A percentile compares a stretch with the other conserved stretches of the same genome.
Evolutionary conservation across 2,329 filamentous ascomycete species (phyloP).

Genomic region (Calonectria crousiana): DNA sequence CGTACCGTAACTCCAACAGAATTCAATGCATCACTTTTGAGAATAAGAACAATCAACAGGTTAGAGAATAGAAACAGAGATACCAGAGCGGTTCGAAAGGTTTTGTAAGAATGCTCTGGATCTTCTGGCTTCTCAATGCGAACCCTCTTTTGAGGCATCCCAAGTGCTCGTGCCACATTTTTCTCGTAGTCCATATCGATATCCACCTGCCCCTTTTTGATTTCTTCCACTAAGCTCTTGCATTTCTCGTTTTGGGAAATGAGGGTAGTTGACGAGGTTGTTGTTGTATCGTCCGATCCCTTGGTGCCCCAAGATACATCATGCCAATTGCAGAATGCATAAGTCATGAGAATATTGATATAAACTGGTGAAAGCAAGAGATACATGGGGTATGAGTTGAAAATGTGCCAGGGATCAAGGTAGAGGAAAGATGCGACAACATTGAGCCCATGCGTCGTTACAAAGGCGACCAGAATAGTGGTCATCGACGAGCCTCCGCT

Average conservation of each 20-base stretch:
- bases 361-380: slow-evolving; percentile 93
- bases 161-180: slow-evolving; percentile 91
- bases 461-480: slow-evolving; percentile 91
- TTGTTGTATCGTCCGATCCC: slow-evolving; percentile 93
- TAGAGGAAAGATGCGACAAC: slow-evolving; percentile 96
- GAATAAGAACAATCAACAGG: slow-evolving; percentile 82
- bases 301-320: slow-evolving; percentile 99
- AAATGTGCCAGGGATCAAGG: slow-evolving; percentile 99
- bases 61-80: slow-evolving; percentile 96
- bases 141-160: slow-evolving; percentile 79
- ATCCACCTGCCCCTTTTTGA: slow-evolving; percentile 94
- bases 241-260: slow-evolving; percentile 85
- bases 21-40: slow-evolving; percentile 88
- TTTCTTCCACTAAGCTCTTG: slow-evolving; percentile 91
- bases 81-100: slow-evolving; percentile 94
- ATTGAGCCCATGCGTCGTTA: slow-evolving; percentile 95
- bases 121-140: slow-evolving; percentile 82
- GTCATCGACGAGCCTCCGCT: slow-evolving; percentile 70
- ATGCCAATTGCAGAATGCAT: slow-evolving; percentile 99
- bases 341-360: slow-evolving; percentile 90
- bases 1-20: slow-evolving; percentile 78
- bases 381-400: slow-evolving; percentile 94
- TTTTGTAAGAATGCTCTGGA: slow-evolving; percentile 96
- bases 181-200: slow-evolving; percentile 96
- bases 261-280: slow-evolving; percentile 87